phyloP scores from a whole-genome alignment of 164 flowering plant species.

The Cinnamomum micranthum region DNA sequence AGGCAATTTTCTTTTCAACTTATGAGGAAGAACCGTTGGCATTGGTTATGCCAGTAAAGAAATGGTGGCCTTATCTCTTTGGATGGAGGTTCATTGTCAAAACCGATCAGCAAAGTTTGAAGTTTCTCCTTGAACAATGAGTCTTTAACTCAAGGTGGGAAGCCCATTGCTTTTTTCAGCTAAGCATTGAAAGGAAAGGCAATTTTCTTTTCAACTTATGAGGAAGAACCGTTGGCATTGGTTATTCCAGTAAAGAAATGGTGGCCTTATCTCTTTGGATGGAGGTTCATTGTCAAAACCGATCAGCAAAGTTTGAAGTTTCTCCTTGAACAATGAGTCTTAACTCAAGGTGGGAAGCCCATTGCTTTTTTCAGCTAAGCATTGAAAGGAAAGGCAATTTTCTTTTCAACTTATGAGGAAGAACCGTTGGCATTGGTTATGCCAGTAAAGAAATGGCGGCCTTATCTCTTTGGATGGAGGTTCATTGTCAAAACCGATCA shows the following conservation, averaged over 20 bases:
- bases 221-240: not conserved
- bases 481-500: not conserved
- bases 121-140: not conserved
- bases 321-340: too few relatives aligned
- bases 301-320: slow-evolving; percentile 3
- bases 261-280: slow-evolving; percentile 4
- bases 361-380: slow-evolving; percentile 1
- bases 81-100: not conserved
- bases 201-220: not conserved
- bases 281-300: not conserved
- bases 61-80: slow-evolving; percentile 7
- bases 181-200: not conserved
- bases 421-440: slow-evolving; percentile 1
- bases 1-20: not conserved
- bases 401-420: not conserved
- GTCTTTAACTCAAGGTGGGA: not conserved
- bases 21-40: slow-evolving; percentile 4
- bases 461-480: not conserved
- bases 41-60: not conserved
- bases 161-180: slow-evolving; percentile 1
- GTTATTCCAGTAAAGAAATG: slow-evolving; percentile 1
- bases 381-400: not conserved
- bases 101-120: slow-evolving; percentile 1
- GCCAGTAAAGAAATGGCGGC: slow-evolving; percentile 3
- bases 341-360: not conserved